Evolutionary conservation across 2,329 filamentous ascomycete species (phyloP), one percentile per base, ranked within the genome.

Genomic region (Fusarium udum): DNA sequence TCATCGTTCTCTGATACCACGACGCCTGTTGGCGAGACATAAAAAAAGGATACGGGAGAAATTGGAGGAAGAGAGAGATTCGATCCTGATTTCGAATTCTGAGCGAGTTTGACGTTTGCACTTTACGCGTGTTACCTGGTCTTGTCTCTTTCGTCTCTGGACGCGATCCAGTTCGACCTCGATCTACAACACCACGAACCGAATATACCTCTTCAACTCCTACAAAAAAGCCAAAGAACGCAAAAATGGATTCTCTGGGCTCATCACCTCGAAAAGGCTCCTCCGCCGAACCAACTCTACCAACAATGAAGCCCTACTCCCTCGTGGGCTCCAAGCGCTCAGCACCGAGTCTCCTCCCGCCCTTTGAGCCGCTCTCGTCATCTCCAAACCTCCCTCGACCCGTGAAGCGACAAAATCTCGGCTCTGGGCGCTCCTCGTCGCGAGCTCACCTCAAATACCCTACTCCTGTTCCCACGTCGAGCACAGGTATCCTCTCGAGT

Each of bases 381-480:
- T 94, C 93, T 18, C 92, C 93, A 5, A 88, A 85, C 62, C 89
- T 94, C 57, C 92, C 92, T 55, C 88, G 92, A 61, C 88, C 92
- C 12, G 80, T 84, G 55, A 95, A 95, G 84, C 90, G 92, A 80
- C 92, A 91, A 79, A 89, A 88, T 51, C 79, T 81, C 18, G 67
- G 72, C 9, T 64, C 71, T 15, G 65, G 64, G 10, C 72, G 64
- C 16, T 72, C 72, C 7, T 52, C 18, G n/a, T 36, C 49, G 24
- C 84, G 83, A 75, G 86, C 86, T 64, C 87, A 87, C 74, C 83
- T 87, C 75, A 94, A 92, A 79, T 98, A 98, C 84, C 96, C 96
- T 46, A 98, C 96, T 6, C 96, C 96, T 3, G 89, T 97, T 69
- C 95, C 95, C 26, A 98, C 95, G 9, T 98, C 96, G 7, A 97